These are phyloP conservation scores for Leonotis leonurus DNA, from an alignment of 257 asterid genomes.

Conservation along the genomic window DNA sequence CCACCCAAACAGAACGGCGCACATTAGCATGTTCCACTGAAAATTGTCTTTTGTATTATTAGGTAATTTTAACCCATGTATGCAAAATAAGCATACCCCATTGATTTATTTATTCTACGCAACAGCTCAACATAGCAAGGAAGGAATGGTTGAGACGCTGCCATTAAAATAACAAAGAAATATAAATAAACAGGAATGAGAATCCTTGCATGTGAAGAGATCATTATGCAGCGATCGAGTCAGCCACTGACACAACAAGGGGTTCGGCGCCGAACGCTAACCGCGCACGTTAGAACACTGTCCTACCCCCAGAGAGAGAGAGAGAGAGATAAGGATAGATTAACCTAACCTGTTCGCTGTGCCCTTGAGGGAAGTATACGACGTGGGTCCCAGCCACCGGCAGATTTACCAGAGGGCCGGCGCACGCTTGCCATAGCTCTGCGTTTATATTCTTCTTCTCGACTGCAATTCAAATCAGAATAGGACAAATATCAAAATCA, in stretches of 20 bases:
- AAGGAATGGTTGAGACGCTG: too few species aligned
- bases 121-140: constrained; percentile 40
- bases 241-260: constrained; percentile 16
- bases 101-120: constrained; percentile 21
- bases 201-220: constrained; percentile 37
- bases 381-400: constrained; percentile 98
- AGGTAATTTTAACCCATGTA: neutral
- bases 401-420: constrained; percentile 83
- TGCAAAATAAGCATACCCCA: constrained; percentile 10
- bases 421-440: constrained; percentile 96
- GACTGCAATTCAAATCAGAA: constrained; percentile 40
- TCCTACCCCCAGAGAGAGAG: neutral
- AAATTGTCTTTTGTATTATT: neutral
- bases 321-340: neutral
- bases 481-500: too few species aligned
- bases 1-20: too few species aligned
- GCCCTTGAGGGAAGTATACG: constrained; percentile 93
- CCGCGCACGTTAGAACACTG: constrained; percentile 43
- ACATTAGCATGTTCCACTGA: too few species aligned
- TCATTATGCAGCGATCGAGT: constrained; percentile 18
- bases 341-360: constrained; percentile 96
- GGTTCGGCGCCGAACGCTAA: too few species aligned
- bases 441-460: constrained; percentile 70
- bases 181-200: neutral
- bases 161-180: neutral